Base-by-base conservation (phyloP, 768 basidiomycete species). In the Sporobolomyces pararoseus region DNA sequence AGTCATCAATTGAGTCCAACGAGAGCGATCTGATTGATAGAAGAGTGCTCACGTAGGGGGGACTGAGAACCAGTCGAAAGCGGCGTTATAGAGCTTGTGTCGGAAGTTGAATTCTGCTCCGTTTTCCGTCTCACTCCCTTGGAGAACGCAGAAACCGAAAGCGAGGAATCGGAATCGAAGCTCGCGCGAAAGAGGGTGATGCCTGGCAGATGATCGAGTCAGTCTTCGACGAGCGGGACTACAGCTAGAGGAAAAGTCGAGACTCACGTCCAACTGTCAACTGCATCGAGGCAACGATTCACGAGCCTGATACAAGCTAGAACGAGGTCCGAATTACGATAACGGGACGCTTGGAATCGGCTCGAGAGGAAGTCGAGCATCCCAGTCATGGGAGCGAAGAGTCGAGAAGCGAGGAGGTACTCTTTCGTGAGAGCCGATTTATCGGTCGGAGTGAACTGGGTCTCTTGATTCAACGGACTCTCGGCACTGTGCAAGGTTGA, bases 71-170 rank as follows among this genome's bases (percentile, higher is more conserved):
- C 95, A 98, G 5, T 87, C 85, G 75, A 91, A 90, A 3, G 91
- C 92, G 2, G 87, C 85, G 7, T 81, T 79, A 79, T 92, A 99
- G 9, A 99, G 81, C 58, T 82, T 83, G 73, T 90, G 86, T 49
- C 96, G 85, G 37, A 92, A 80, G 27, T 83, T 76, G 74, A 86
- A 84, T 79, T 98, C 94, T 64, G 90, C 88, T 69, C 86, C 86
- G 0, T 86, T 82, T 78, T 98, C 95, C 72, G 96, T 82, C 71
- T 87, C 84, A 16, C 90, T 94, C 75, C 91, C 91, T 75, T 89
- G 89, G 42, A 98, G 80, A 4, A 90, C 86, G 79, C 96, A 91
- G 76, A 98, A 92, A 0, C 91, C 95, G 77, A 99, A 95, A 4
- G 94, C 81, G 23, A 98, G 82, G 78, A 99, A 87, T 0, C 91